Percentiles rank a stretch among this genome's conserved stretches.
Conservation (phyloP, 148 eudicot genomes). For the Spergularia marina region DNA sequence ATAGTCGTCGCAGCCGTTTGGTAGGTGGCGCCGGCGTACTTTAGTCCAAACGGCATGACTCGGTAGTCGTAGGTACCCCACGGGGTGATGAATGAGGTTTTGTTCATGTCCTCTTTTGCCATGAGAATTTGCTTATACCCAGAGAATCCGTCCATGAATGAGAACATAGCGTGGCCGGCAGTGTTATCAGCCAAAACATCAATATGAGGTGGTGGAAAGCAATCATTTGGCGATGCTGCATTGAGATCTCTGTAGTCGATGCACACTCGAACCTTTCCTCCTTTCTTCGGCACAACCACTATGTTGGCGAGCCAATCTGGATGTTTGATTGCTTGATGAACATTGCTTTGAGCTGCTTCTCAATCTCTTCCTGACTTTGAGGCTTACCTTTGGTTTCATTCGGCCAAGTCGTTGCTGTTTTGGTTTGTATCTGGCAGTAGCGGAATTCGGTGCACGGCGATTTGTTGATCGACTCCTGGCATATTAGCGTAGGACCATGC, state of each 20-base stretch:
- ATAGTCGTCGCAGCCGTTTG: too few species aligned
- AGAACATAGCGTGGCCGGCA: too few species aligned
- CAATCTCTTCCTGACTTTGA: not conserved
- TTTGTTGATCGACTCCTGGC: not conserved
- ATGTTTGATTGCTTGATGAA: too few species aligned
- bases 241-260: not conserved
- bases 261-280: not conserved
- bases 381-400: not conserved
- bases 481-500: not conserved
- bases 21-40: too few species aligned
- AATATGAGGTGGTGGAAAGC: not conserved
- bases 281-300: not conserved
- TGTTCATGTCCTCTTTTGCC: not conserved
- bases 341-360: too few species aligned
- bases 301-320: not conserved
- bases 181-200: not conserved
- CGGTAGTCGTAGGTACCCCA: too few species aligned
- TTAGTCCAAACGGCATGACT: too few species aligned
- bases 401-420: not conserved
- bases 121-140: conserved; percentile 1
- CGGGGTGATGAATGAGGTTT: not conserved
- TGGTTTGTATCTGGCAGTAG: not conserved
- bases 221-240: not conserved
- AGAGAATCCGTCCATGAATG: too few species aligned
- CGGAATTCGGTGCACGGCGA: too few species aligned